Conservation (phyloP, 805 yeast species). For the Kregervanrija delftensis region DNA sequence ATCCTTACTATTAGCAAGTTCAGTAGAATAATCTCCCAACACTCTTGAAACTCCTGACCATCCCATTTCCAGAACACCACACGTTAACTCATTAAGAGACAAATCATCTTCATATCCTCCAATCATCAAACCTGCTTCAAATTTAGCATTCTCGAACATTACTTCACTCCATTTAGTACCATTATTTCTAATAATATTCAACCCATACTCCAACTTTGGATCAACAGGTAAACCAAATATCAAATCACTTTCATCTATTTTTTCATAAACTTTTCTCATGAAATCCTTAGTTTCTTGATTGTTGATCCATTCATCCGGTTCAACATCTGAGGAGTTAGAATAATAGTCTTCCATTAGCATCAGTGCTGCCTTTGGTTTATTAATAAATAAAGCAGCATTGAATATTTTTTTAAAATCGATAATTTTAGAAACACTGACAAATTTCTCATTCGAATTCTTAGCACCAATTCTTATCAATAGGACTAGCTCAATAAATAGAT, state of each 20-base stretch:
- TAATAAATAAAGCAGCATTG: slow-evolving; percentile 27
- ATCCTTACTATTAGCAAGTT: background rate
- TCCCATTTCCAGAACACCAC: slow-evolving; percentile 44
- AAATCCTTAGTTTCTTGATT: slow-evolving; percentile 7
- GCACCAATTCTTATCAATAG: slow-evolving; percentile 36
- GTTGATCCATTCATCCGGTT: background rate
- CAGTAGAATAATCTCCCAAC: slow-evolving; percentile 14
- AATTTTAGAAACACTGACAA: slow-evolving; percentile 22
- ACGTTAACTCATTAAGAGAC: slow-evolving; percentile 18
- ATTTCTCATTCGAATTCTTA: slow-evolving; percentile 22
- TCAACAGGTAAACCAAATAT: slow-evolving; percentile 57
- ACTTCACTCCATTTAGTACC: slow-evolving; percentile 25
- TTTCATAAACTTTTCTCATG: slow-evolving; percentile 36
- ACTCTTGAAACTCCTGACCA: slow-evolving; percentile 49
- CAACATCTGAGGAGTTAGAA: slow-evolving; percentile 8
- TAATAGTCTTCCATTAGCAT: slow-evolving; percentile 42
- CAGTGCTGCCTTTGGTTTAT: slow-evolving; percentile 35
- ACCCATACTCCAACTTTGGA: slow-evolving; percentile 46
- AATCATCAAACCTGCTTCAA: slow-evolving; percentile 36
- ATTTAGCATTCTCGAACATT: slow-evolving; percentile 48
- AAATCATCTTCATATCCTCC: background rate
- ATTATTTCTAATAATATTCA: slow-evolving; percentile 33
- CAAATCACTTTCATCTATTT: slow-evolving; percentile 58
- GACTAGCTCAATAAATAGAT: slow-evolving; percentile 24
- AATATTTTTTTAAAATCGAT: slow-evolving; percentile 27